Percentiles rank a stretch among this genome's conserved stretches.
These are phyloP conservation scores for Raphanus sativus DNA, from an alignment of 345 rosid species.

Conservation along the genomic window DNA sequence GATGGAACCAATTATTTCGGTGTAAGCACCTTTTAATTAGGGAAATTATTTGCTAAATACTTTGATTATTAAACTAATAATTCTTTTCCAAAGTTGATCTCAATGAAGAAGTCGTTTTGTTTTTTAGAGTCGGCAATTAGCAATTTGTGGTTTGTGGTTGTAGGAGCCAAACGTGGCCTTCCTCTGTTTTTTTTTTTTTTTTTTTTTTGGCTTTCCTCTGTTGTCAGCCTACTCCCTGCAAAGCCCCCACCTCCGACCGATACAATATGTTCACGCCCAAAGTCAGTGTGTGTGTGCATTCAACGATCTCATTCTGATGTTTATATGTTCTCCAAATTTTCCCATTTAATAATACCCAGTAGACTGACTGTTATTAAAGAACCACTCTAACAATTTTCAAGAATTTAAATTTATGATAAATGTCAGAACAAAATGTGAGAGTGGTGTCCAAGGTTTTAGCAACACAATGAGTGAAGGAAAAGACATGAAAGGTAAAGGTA, in stretches of 20 bases:
- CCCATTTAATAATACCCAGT: background rate
- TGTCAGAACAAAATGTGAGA: background rate
- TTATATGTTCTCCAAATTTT: background rate
- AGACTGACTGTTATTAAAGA: background rate
- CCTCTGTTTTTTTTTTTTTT: no score
- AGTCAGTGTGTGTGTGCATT: background rate
- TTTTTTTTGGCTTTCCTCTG: no score
- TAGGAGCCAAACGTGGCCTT: conserved; percentile 19
- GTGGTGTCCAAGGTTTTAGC: background rate
- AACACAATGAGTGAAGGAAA: conserved; percentile 13
- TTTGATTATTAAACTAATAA: background rate
- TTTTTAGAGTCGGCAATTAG: background rate
- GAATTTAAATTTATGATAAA: background rate
- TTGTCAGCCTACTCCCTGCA: conserved; percentile 7
- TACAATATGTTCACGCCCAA: background rate
- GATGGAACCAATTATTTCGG: conserved; percentile 3
- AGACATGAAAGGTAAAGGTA: conserved; percentile 7
- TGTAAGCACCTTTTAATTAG: background rate
- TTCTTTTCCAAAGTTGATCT: background rate
- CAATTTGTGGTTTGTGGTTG: background rate
- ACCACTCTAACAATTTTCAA: background rate
- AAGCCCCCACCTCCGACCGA: background rate
- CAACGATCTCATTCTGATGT: background rate
- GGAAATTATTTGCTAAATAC: background rate
- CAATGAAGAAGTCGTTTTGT: background rate